A percentile compares a stretch with the other conserved stretches of the same genome.
Conservation (phyloP, 2,329 filamentous ascomycete species). For the Capronia epimyces region DNA sequence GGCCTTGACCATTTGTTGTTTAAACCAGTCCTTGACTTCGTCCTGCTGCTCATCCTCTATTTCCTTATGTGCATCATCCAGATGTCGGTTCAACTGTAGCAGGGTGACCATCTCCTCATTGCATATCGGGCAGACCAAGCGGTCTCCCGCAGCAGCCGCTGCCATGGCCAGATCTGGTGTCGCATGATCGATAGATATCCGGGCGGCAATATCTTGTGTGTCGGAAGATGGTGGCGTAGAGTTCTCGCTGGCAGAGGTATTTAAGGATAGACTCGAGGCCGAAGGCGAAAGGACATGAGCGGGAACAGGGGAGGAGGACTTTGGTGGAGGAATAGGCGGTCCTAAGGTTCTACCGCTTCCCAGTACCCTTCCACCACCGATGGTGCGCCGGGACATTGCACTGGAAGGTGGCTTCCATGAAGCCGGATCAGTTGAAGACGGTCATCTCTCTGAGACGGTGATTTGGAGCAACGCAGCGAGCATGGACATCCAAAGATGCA, state of each 20-base stretch:
- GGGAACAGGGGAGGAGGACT: constrained; percentile 38
- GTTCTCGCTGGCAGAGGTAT: constrained; percentile 46
- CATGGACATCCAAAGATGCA: neutral
- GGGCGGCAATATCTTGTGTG: constrained; percentile 71
- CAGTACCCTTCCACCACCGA: constrained; percentile 87
- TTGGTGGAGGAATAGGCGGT: constrained; percentile 50
- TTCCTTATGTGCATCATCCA: constrained; percentile 87
- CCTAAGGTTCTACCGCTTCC: constrained; percentile 80
- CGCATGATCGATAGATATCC: constrained; percentile 65
- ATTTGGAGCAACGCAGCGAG: neutral
- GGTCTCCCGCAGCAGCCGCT: constrained; percentile 55
- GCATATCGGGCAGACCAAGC: constrained; percentile 93
- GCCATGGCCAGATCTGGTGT: constrained; percentile 45
- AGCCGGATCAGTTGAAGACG: constrained; percentile 28
- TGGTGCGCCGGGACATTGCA: constrained; percentile 74
- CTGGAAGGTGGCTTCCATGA: constrained; percentile 20
- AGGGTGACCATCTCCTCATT: constrained; percentile 98
- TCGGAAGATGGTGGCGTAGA: constrained; percentile 68
- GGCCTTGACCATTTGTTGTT: constrained; percentile 86
- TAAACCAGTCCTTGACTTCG: constrained; percentile 95
- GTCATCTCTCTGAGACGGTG: neutral
- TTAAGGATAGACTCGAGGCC: constrained; percentile 70
- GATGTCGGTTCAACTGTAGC: constrained; percentile 81
- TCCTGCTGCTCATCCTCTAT: constrained; percentile 83
- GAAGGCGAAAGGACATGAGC: constrained; percentile 54